These are phyloP conservation scores for Nymphaea thermarum DNA, from an alignment of 164 flowering plant species.

Conservation along the genomic window DNA sequence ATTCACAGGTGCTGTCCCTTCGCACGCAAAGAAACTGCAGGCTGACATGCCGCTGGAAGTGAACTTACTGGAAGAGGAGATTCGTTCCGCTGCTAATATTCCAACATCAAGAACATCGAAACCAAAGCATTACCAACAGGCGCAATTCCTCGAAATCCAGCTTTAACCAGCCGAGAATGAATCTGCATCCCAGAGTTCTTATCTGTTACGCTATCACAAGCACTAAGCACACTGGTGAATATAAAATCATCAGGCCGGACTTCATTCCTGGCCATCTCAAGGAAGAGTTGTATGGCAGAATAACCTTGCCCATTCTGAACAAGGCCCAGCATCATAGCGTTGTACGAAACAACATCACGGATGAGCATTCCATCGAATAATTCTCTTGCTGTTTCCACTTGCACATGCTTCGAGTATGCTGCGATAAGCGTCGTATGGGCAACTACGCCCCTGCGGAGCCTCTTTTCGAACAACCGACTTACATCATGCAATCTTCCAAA, in stretches of 20 bases:
- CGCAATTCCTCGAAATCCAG: slow-evolving; percentile 28
- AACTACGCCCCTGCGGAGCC: slow-evolving; percentile 50
- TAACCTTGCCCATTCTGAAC: slow-evolving; percentile 42
- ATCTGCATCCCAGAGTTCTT: slow-evolving; percentile 37
- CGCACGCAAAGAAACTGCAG: too few species aligned
- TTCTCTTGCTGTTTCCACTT: slow-evolving; percentile 23
- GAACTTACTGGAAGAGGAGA: too few species aligned
- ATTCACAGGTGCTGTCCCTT: too few species aligned
- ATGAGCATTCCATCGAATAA: slow-evolving; percentile 36
- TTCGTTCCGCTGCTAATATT: too few species aligned
- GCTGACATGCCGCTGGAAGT: too few species aligned
- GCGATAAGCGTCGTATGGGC: slow-evolving; percentile 55
- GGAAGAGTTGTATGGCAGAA: slow-evolving; percentile 33
- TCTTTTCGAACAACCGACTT: slow-evolving; percentile 42
- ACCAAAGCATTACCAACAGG: slow-evolving; percentile 57
- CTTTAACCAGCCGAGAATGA: slow-evolving; percentile 43
- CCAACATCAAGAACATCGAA: too few species aligned
- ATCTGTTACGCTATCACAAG: slow-evolving; percentile 26
- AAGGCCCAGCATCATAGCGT: slow-evolving; percentile 60
- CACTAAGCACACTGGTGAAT: slow-evolving; percentile 38
- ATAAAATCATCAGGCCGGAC: slow-evolving; percentile 45
- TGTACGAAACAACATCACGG: slow-evolving; percentile 50
- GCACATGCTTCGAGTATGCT: slow-evolving; percentile 32
- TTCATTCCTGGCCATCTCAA: slow-evolving; percentile 27
- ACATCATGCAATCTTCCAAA: slow-evolving; percentile 28